Base-by-base conservation (phyloP, 768 basidiomycete species). In the Filobasidium floriforme region DNA sequence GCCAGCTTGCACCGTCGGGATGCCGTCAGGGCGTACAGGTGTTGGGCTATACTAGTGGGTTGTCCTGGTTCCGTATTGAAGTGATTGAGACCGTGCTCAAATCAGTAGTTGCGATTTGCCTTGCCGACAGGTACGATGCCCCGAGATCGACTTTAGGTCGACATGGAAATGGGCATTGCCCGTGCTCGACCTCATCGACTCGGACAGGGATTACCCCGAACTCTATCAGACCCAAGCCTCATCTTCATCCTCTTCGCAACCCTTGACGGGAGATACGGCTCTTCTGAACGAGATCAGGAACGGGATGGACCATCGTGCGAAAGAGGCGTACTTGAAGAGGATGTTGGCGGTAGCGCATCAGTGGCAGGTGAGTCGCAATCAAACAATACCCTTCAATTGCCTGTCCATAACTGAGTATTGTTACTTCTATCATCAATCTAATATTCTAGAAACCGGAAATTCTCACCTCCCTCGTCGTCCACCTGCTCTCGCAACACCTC, bases 391-490 rank as follows among this genome's bases (percentile, higher is more conserved):
- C n/a, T n/a, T n/a, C n/a, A n/a, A n/a, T n/a, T n/a, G n/a, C n/a
- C n/a, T n/a, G n/a, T n/a, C n/a, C n/a, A n/a, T n/a, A n/a, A n/a
- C n/a, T n/a, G n/a, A n/a, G n/a, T n/a, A n/a, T n/a, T n/a, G n/a
- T n/a, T 19, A 24, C 24, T 64, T 10, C 40, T 57, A 28, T 55
- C 57, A 32, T 54, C 51, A 28, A 1, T 3, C 26, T 44, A 0
- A 1, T 11, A 40, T 28, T n/a, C n/a, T 72, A 94, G 92, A 85
- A 85, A 72, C 88, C 90, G 77, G 69, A 78, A 28, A 85, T 94
- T 49, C 80, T 96, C 11, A 84, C 85, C 71, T 90, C 93, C 73
- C 79, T 93, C 3, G 80, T 88, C 11, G 82, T 91, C 28, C 81
- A 85, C 40, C 81, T 92, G 24, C 85, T 92, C 64, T 70, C 83